phyloP scores from a whole-genome alignment of 306 rosid genomes.

The peach (Prunus persica) region Prunus_persica_NCBIv2 NC_034013.1:721501-722000 shows the following conservation, averaged over 20 bases:
- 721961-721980: constrained; percentile 66
- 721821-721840: constrained; percentile 39
- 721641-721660: too few relatives aligned
- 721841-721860: constrained; percentile 54
- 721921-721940: constrained; percentile 49
- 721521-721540: background rate
- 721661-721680: too few relatives aligned
- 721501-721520: too few relatives aligned
- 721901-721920: constrained; percentile 35
- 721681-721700: too few relatives aligned
- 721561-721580: too few relatives aligned
- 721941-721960: constrained; percentile 58
- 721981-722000: constrained; percentile 77
- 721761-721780: background rate
- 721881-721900: constrained; percentile 52
- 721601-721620: too few relatives aligned
- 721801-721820: background rate
- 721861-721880: constrained; percentile 63
- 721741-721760: background rate
- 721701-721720: too few relatives aligned
- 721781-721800: background rate
- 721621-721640: too few relatives aligned
- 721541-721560: background rate
- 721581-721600: too few relatives aligned
- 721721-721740: too few relatives aligned